Percentiles rank a stretch among this genome's conserved stretches.
Conservation (phyloP, 306 rosid genomes). For the Gleditsia sinensis region DNA sequence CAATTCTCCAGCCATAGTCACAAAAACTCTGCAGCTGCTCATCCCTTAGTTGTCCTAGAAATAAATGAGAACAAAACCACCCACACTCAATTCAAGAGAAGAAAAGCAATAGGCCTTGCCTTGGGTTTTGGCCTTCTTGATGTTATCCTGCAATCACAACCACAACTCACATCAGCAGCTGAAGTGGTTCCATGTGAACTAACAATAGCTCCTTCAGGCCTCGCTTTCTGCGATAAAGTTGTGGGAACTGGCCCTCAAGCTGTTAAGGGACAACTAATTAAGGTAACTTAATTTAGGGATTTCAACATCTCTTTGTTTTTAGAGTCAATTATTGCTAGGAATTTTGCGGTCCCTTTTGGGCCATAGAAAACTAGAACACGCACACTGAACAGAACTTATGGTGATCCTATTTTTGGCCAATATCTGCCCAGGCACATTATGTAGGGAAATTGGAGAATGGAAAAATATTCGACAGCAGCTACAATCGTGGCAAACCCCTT, state of each 20-base stretch:
- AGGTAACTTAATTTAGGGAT: conserved; percentile 44
- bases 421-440: conserved; percentile 69
- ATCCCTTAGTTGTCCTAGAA: not conserved
- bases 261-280: conserved; percentile 78
- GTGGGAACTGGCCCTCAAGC: conserved; percentile 79
- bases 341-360: no score
- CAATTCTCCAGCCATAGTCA: conserved; percentile 12
- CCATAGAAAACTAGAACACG: no score
- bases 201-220: conserved; percentile 75
- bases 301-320: not conserved
- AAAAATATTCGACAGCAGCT: conserved; percentile 90
- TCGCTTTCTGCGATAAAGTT: conserved; percentile 78
- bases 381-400: not conserved
- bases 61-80: conserved; percentile 25
- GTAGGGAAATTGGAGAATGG: conserved; percentile 93
- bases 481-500: conserved; percentile 87
- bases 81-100: conserved; percentile 37
- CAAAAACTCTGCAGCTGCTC: not conserved
- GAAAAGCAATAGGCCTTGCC: conserved; percentile 62
- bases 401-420: not conserved
- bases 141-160: conserved; percentile 23
- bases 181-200: conserved; percentile 59
- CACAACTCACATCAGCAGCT: conserved; percentile 38
- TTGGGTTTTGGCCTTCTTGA: conserved; percentile 49
- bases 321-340: no score